These are phyloP conservation scores for Scutellaria minor DNA, from an alignment of 257 asterid species.

Conservation along the genomic window DNA sequence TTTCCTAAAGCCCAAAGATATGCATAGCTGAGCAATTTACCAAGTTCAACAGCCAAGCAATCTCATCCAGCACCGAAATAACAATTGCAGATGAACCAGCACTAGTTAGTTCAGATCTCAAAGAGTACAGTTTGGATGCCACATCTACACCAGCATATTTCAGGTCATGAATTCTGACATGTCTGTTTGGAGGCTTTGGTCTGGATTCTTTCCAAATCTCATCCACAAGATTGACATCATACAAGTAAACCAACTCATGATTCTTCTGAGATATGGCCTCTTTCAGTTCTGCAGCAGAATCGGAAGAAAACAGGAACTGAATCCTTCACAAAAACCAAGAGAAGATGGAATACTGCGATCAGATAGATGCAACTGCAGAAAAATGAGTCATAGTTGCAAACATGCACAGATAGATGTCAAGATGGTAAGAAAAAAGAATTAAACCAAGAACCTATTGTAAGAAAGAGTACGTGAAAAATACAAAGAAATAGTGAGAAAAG, in stretches of 20 bases:
- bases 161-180: constrained; percentile 76
- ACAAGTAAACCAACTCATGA: constrained; percentile 84
- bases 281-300: constrained; percentile 92
- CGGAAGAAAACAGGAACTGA: constrained; percentile 96
- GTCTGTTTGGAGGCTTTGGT: constrained; percentile 71
- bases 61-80: constrained; percentile 94
- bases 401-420: constrained; percentile 17
- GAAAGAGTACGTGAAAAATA: not conserved
- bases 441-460: constrained; percentile 2
- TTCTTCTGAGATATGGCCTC: constrained; percentile 72
- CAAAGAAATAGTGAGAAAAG: not conserved
- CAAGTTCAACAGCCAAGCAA: constrained; percentile 98
- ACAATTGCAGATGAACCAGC: constrained; percentile 88
- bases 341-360: constrained; percentile 53
- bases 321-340: constrained; percentile 75
- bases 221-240: constrained; percentile 87
- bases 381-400: constrained; percentile 24
- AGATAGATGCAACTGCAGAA: constrained; percentile 42
- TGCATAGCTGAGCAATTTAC: constrained; percentile 44
- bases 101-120: constrained; percentile 73
- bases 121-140: constrained; percentile 72
- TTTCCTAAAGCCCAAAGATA: constrained; percentile 9
- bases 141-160: constrained; percentile 89
- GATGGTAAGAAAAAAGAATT: constrained; percentile 22
- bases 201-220: constrained; percentile 90